A percentile compares a stretch with the other conserved stretches of the same genome.
phyloP scores from a whole-genome alignment of 1,139 yeast species.

The Debaryomyces subglobosus region DNA sequence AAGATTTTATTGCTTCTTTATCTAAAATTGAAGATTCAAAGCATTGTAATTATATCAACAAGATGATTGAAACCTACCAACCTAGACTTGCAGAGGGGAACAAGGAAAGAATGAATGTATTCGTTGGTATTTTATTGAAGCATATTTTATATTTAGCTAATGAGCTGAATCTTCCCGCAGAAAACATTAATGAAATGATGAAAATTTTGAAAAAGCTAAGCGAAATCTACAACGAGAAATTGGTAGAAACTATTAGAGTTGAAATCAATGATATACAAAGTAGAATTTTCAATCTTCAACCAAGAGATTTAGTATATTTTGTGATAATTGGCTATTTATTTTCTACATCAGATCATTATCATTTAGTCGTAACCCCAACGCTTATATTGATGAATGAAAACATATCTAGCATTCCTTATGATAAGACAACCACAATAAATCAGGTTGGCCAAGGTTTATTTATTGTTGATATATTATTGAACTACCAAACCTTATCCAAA shows the following conservation, averaged over 20 bases:
- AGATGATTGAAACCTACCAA: conserved; percentile 63
- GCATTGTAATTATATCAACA: conserved; percentile 41
- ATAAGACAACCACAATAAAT: conserved; percentile 48
- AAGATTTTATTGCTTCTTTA: conserved; percentile 47
- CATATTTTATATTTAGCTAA: conserved; percentile 59
- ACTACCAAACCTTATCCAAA: conserved; percentile 79
- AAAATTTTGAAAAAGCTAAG: conserved; percentile 60
- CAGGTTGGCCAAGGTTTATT: conserved; percentile 54
- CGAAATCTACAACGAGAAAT: conserved; percentile 62
- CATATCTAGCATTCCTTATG: conserved; percentile 36
- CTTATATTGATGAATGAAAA: conserved; percentile 72
- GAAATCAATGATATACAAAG: conserved; percentile 49
- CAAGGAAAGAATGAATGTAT: conserved; percentile 68
- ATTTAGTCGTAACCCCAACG: conserved; percentile 86
- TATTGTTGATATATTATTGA: conserved; percentile 62
- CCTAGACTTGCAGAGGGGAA: conserved; percentile 84
- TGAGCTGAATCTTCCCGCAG: conserved; percentile 17
- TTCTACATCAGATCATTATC: conserved; percentile 96
- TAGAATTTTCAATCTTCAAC: conserved; percentile 43
- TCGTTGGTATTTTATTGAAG: conserved; percentile 66
- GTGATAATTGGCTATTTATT: conserved; percentile 74
- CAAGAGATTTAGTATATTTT: conserved; percentile 67
- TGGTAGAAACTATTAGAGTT: conserved; percentile 51
- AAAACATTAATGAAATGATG: conserved; percentile 45
- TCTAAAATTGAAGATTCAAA: conserved; percentile 40